phyloP scores from a whole-genome alignment of 73 alveolate species.

The Paramecium octaurelia region DNA sequence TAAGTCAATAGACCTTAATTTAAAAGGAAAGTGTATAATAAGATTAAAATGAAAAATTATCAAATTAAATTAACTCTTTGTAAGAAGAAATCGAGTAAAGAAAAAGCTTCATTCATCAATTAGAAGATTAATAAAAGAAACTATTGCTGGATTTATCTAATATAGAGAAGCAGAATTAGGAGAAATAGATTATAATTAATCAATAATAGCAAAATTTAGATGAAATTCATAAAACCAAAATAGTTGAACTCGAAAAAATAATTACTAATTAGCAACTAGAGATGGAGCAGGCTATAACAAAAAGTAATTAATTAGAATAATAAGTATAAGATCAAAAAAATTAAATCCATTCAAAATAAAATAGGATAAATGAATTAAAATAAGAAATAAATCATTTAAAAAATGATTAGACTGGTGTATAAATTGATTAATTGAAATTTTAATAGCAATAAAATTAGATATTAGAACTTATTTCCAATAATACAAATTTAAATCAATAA shows the following conservation, averaged over 20 bases:
- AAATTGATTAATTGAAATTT: background rate
- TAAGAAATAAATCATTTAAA: background rate
- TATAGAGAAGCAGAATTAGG: background rate
- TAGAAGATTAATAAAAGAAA: background rate
- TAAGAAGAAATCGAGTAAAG: background rate
- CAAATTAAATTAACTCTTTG: background rate
- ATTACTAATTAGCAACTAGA: background rate
- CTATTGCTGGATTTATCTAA: background rate
- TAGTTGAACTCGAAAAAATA: background rate
- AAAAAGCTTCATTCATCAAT: background rate
- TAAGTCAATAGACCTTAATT: background rate
- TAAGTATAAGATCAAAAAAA: background rate
- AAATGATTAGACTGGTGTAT: background rate
- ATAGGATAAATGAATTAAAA: background rate
- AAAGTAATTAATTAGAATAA: background rate
- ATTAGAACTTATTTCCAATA: background rate
- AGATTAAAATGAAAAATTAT: background rate
- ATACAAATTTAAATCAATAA: background rate
- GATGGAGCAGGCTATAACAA: background rate
- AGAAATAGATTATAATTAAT: background rate
- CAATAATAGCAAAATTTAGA: background rate
- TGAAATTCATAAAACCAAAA: background rate
- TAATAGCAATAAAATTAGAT: background rate
- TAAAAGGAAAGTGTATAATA: background rate
- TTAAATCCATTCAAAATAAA: background rate